phyloP scores from a whole-genome alignment of 2,329 filamentous ascomycete species.

The Colletotrichum sp. region DNA sequence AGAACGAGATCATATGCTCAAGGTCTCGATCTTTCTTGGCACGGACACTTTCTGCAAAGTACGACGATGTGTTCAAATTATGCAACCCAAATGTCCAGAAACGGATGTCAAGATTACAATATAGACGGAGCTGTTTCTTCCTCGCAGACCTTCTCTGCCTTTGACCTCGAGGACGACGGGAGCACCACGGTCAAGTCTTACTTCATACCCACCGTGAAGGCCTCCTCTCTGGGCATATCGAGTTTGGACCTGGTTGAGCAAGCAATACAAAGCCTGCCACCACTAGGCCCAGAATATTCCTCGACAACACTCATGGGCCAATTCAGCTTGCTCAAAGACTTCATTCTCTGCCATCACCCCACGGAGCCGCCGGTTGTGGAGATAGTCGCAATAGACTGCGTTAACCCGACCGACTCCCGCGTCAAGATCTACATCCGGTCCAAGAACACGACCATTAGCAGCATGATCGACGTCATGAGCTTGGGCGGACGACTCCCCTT shows the following conservation, averaged over 20 bases:
- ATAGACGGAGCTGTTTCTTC: background rate
- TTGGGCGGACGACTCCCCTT: constrained; percentile 21
- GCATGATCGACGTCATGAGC: constrained; percentile 27
- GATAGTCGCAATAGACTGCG: constrained; percentile 38
- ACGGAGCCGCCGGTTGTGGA: background rate
- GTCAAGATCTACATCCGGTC: constrained; percentile 42
- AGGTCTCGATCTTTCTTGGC: constrained; percentile 20
- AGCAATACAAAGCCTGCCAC: background rate
- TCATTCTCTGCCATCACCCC: background rate
- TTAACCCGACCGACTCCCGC: constrained; percentile 29
- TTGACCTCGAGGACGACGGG: constrained; percentile 24
- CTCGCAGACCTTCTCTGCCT: constrained; percentile 27
- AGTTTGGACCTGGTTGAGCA: background rate
- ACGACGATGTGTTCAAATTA: background rate
- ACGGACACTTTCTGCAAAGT: constrained; percentile 16
- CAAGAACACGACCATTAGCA: constrained; percentile 31
- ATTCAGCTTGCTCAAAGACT: background rate
- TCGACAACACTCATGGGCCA: background rate
- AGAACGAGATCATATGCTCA: background rate
- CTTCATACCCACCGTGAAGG: constrained; percentile 25
- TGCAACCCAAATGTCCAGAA: background rate
- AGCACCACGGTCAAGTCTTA: constrained; percentile 25
- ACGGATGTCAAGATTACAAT: background rate
- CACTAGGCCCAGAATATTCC: background rate
- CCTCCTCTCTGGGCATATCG: constrained; percentile 9